phyloP scores from a whole-genome alignment of 768 basidiomycete genomes.

The Suillus clintonianus region DNA sequence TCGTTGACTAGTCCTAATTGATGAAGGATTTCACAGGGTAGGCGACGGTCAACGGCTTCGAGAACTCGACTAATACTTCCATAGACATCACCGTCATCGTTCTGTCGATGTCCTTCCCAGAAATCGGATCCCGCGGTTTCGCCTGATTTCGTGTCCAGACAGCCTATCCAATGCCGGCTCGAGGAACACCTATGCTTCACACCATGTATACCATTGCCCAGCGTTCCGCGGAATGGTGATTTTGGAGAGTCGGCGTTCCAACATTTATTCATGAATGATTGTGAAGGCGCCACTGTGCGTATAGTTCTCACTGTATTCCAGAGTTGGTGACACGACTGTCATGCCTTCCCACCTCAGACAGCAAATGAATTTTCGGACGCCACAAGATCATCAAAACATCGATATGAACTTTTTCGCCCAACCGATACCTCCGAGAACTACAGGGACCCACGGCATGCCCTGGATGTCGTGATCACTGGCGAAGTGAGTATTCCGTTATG shows the following conservation, averaged over 20 bases:
- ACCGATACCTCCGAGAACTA: conserved; percentile 26
- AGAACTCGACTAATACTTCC: neutral
- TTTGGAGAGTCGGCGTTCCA: conserved; percentile 13
- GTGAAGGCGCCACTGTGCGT: conserved; percentile 28
- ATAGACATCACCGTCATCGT: conserved; percentile 30
- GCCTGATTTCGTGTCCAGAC: conserved; percentile 43
- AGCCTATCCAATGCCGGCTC: conserved; percentile 52
- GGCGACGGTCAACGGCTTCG: neutral
- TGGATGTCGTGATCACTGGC: conserved; percentile 39
- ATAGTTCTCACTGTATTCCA: neutral
- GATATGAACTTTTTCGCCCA: conserved; percentile 34
- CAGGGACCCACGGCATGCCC: conserved; percentile 30
- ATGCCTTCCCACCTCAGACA: conserved; percentile 15
- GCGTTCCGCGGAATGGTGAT: conserved; percentile 19
- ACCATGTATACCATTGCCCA: conserved; percentile 37
- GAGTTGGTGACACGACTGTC: conserved; percentile 19
- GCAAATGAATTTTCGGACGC: conserved; percentile 31
- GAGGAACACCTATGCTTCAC: conserved; percentile 46
- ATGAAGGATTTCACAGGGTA: neutral
- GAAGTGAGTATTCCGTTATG: conserved; percentile 30
- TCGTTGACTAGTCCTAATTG: conserved; percentile 12
- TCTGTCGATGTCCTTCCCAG: conserved; percentile 13
- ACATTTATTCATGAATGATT: neutral
- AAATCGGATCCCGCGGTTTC: conserved; percentile 9
- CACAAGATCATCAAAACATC: conserved; percentile 21